Base-by-base conservation (phyloP, 305 asterid species). In the Solanum chacoense region DNA sequence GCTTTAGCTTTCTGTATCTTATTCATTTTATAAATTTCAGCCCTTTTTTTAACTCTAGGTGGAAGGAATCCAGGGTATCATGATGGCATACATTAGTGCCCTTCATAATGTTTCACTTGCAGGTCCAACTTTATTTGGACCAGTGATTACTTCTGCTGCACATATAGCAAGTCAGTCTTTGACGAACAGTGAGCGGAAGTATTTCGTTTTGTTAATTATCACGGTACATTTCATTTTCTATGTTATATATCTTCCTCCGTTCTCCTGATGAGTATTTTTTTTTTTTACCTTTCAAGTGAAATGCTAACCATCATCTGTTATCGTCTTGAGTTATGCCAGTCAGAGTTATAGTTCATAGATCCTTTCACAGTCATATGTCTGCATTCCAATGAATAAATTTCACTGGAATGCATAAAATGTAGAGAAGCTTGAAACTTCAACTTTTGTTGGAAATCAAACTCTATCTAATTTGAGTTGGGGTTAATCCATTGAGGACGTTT, bases 61-160 rank as follows among this genome's bases (percentile, higher is more conserved):
- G 87, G 99, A 95, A 79, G 99, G 99, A 92, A 92, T 97, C 89
- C 95, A 94, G 85, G 99, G 99, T 89, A 95, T 97, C 85, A 91
- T 96, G 97, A 90, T 85, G 86, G 94, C 99, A 87, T 97, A 97
- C 90, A 88, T 92, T 67, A 95, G 95, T 93, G 99, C 99, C 89
- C 98, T 97, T 67, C 93, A 92, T 88, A 97, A 96, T 89, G 98
- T 96, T 87, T 95, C 98, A 65, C 94, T 97, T 92, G 99, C 99
- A 29, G 99, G 99, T 87, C 99, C 99, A 76, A 97, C 99, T 87
- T 92, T 97, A 88, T 97, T 97, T 85, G 99, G 99, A 35, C 99
- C 95, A 86, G 94, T 95, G 67, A 95, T 97, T 88, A 96, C 95
- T 4, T 93, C 90, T 79, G 98, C 98, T 78, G 98, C 99, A 86